Base-by-base conservation (phyloP, 208 protist species). In the Trypanosoma caninum region DNA sequence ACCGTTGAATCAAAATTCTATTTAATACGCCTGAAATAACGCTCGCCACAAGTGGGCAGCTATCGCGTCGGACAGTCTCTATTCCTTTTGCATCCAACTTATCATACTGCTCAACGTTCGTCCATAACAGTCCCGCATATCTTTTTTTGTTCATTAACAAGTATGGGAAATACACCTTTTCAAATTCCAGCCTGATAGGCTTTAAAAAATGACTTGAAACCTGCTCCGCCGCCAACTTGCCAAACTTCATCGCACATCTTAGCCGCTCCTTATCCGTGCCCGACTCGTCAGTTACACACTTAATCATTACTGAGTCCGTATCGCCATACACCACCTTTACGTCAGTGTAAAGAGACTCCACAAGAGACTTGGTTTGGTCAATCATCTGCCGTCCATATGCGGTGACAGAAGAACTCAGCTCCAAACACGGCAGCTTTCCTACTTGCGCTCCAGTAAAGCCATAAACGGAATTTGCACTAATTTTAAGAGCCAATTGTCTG, bases 81-180 rank as follows among this genome's bases (percentile, higher is more conserved):
- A 99, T 98, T 69, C 98, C 98, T 72, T 99, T 99, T 34, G 96
- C 88, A 82, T 99, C 99, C 65, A 99, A 95, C 73, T 99, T 99
- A 75, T 99, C 98, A 42, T 89, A 97, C 48, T 91, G 93, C 16
- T 97, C 80, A 25, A 97, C 85, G 56, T 97, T 98, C 10, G 98
- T 99, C 98, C 98, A 99, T 37, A 98, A 96, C 9, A 99, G 74
- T 6, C 98, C 99, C 6, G 98, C 99, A 80, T 99, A 99, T 6
- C 98, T 87, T 89, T 99, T 99, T 83, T 99, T 99, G 69, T 95
- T 98, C 82, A 99, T 99, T 14, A 99, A 84, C 25, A 99, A 78
- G 72, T 99, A 99, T 7, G 99, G 99, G 62, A 98, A 99, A 81
- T 99, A 99, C 11, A 98, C 95, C 82, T 99, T 99, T 74, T 99